Base-by-base conservation (phyloP, 2,329 filamentous ascomycete species). In the Colletotrichum spinosum region DNA sequence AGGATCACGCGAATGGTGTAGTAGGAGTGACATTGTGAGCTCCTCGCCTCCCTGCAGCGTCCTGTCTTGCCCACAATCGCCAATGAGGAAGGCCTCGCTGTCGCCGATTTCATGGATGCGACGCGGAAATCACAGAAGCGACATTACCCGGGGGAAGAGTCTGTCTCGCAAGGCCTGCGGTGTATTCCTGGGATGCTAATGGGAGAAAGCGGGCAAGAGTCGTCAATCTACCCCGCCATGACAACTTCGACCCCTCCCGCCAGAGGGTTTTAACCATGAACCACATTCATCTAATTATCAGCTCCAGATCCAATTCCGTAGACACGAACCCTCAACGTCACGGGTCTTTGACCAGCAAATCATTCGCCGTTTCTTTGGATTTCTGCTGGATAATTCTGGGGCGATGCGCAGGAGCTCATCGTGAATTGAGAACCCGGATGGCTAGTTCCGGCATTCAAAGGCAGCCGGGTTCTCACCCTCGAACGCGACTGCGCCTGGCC, bases 371-470 rank as follows among this genome's bases (percentile, higher is more conserved):
- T 55, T 55, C 46, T 54, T 48, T 37, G n/a, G 17, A 37, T 25
- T 25, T 39, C 37, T 15, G 15, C 10, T n/a, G 44, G 41, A 56
- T 42, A 53, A 54, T 38, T 61, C 58, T 65, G 63, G 58, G 59
- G 63, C 63, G 58, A 41, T 56, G 35, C 37, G 41, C 52, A 49
- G 38, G 48, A 39, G 51, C 49, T 45, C 52, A 54, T 66, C 63
- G 53, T 57, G 42, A 34, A 44, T 37, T 62, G 63, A 66, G 63
- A 53, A 66, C 63, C 63, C 53, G 35, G 63, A 66, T 66, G 63
- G 15, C 46, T 15, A 11, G 35, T 63, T 59, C 52, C 63, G 35
- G 56, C 39, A 50, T 66, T 55, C 25, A 66, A 63, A 62, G 63
- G 48, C 63, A 53, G 15, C 52, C 62, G 35, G 58, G 52, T 56